These are phyloP conservation scores for Cladosporium sp. DNA, from an alignment of 2,329 filamentous ascomycete genomes.

Conservation along the genomic window DNA sequence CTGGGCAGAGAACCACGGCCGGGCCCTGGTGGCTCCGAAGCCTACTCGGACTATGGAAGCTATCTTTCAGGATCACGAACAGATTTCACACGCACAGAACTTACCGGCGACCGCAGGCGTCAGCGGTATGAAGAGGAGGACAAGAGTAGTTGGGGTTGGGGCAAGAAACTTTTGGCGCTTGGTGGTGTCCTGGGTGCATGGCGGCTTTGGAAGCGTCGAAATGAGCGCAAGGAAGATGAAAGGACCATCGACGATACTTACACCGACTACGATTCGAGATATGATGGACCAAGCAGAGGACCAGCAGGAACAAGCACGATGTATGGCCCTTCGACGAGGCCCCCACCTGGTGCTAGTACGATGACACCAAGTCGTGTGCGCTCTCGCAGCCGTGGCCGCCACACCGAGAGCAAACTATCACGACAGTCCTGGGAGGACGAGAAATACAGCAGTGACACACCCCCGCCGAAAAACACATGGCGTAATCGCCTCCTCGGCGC, in stretches of 20 bases:
- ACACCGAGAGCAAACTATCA: slow-evolving; percentile 21
- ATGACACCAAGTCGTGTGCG: slow-evolving; percentile 12
- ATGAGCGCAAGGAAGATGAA: slow-evolving; percentile 7
- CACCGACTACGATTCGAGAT: slow-evolving; percentile 11
- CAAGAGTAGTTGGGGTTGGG: slow-evolving; percentile 34
- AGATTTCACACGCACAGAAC: slow-evolving; percentile 52
- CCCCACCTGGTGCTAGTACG: slow-evolving; percentile 4
- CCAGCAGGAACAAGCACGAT: slow-evolving; percentile 6
- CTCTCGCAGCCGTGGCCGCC: slow-evolving; percentile 12
- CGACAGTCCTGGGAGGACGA: slow-evolving; percentile 36
- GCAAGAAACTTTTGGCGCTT: slow-evolving; percentile 43
- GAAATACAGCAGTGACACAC: slow-evolving; percentile 33
- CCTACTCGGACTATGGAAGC: slow-evolving; percentile 27
- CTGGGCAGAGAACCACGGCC: slow-evolving; percentile 13
- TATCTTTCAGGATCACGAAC: slow-evolving; percentile 47
- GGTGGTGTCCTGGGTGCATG: slow-evolving; percentile 56
- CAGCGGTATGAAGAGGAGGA: slow-evolving; percentile 20
- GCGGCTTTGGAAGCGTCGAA: slow-evolving; percentile 48
- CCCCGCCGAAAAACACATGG: slow-evolving; percentile 35
- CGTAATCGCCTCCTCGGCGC: slow-evolving; percentile 42
- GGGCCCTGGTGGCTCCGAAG: slow-evolving; percentile 18
- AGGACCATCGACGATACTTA: slow-evolving; percentile 10
- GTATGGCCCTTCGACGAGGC: slow-evolving; percentile 15
- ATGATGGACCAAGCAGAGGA: slow-evolving; percentile 10
- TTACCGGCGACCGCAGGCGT: slow-evolving; percentile 33